These are phyloP conservation scores for Acanthamoeba castellanii DNA, from an alignment of 208 protist species.

Conservation along the genomic window DNA sequence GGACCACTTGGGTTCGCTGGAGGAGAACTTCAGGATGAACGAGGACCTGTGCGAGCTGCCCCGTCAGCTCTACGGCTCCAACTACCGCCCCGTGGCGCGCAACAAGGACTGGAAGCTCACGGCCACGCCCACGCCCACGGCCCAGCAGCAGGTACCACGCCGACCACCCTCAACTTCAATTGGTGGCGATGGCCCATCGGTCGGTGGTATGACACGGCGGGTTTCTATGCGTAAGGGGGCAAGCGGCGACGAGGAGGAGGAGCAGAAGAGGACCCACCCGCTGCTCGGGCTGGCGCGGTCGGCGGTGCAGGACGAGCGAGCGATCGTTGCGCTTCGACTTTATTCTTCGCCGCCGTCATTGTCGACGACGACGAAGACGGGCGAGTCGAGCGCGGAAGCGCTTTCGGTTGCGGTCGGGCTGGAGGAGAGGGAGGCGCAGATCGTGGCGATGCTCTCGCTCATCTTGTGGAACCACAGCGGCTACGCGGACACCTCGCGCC, in stretches of 20 bases:
- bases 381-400: not conserved
- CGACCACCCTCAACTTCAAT: not conserved
- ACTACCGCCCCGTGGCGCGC: not conserved
- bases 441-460: not conserved
- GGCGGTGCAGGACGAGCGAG: not conserved
- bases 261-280: not conserved
- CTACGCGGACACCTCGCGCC: not conserved
- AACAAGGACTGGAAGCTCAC: not conserved
- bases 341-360: not conserved
- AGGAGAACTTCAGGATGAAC: conserved; percentile 38
- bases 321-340: not conserved
- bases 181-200: not conserved
- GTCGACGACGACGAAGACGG: not conserved
- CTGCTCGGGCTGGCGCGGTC: not conserved
- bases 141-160: not conserved
- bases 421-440: not conserved
- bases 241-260: not conserved
- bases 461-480: not conserved
- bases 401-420: not conserved
- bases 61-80: conserved; percentile 2
- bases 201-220: too few species aligned
- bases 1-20: not conserved
- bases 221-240: too few species aligned
- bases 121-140: not conserved
- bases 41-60: not conserved